Conservation (phyloP, 2,329 filamentous ascomycete genomes). For the Paraphaeosphaeria sporulosa region DNA sequence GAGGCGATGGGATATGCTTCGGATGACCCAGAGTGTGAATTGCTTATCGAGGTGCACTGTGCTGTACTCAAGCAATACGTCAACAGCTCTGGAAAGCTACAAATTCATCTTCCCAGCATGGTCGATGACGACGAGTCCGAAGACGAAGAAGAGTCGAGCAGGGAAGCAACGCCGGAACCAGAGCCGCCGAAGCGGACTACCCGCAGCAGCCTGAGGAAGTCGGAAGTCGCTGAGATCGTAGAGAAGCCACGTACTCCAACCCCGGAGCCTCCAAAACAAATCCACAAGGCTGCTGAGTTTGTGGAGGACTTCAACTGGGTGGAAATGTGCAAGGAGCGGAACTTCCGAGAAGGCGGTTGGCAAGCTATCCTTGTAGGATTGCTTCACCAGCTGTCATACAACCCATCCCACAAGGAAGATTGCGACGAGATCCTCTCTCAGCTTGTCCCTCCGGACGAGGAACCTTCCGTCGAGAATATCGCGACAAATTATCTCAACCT, state of each 20-base stretch:
- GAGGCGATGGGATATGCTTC: constrained; percentile 84
- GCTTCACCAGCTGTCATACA: constrained; percentile 82
- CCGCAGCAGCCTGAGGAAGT: constrained; percentile 83
- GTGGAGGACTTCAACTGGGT: constrained; percentile 82
- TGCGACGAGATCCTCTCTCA: constrained; percentile 83
- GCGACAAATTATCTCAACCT: constrained; percentile 75
- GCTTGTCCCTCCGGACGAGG: constrained; percentile 79
- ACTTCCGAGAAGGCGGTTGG: constrained; percentile 91
- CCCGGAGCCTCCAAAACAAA: constrained; percentile 43
- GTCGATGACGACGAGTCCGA: constrained; percentile 50
- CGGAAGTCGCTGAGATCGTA: constrained; percentile 69
- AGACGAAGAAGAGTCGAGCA: constrained; percentile 59
- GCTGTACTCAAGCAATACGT: constrained; percentile 88
- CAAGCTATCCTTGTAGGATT: constrained; percentile 87
- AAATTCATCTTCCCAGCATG: constrained; percentile 79
- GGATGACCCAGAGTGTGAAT: constrained; percentile 76
- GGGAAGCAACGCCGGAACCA: constrained; percentile 58
- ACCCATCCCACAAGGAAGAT: constrained; percentile 70
- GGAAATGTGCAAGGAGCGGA: constrained; percentile 79
- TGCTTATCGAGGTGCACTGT: constrained; percentile 92
- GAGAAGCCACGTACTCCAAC: constrained; percentile 48
- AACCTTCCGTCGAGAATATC: constrained; percentile 79
- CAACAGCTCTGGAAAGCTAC: constrained; percentile 78
- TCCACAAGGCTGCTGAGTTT: constrained; percentile 78
- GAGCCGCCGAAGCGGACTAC: constrained; percentile 80